These are phyloP conservation scores for Floccularia luteovirens DNA, from an alignment of 768 basidiomycete species.

Conservation along the genomic window DNA sequence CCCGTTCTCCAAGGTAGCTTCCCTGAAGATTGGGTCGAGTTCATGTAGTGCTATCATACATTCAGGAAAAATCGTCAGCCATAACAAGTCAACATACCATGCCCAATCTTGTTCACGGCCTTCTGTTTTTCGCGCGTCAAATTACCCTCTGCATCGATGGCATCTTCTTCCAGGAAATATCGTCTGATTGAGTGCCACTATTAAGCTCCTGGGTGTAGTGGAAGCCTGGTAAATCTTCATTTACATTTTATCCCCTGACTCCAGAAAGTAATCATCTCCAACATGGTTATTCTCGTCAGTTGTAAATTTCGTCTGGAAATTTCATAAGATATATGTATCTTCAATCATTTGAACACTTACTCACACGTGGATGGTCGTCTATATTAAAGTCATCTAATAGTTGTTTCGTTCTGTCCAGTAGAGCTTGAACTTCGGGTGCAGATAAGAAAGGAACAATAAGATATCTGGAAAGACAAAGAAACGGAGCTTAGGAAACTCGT, in stretches of 20 bases:
- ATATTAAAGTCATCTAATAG: slow-evolving; percentile 75
- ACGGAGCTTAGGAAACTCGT: too few species aligned
- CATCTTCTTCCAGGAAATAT: slow-evolving; percentile 90
- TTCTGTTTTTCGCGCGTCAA: slow-evolving; percentile 64
- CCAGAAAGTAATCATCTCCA: slow-evolving; percentile 91
- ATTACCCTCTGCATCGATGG: slow-evolving; percentile 61
- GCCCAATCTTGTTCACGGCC: slow-evolving; percentile 94
- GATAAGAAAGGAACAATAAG: slow-evolving; percentile 75
- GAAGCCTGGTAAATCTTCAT: slow-evolving; percentile 5
- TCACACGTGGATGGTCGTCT: slow-evolving; percentile 74
- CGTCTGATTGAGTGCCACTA: slow-evolving; percentile 36
- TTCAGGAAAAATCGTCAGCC: neutral
- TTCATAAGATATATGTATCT: neutral
- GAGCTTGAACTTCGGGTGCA: slow-evolving; percentile 43
- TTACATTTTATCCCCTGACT: slow-evolving; percentile 85
- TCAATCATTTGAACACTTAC: slow-evolving; percentile 14
- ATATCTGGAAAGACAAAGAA: too few species aligned
- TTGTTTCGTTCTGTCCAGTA: slow-evolving; percentile 65
- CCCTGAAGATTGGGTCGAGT: slow-evolving; percentile 74
- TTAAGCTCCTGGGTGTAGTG: neutral
- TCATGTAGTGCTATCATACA: slow-evolving; percentile 65
- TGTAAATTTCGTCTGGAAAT: slow-evolving; percentile 77
- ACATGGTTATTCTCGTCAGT: slow-evolving; percentile 72
- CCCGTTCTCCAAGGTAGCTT: slow-evolving; percentile 75
- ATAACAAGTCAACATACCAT: slow-evolving; percentile 38